Evolutionary conservation across 495 filamentous ascomycete species (phyloP).

Genomic region (Penicillium parvum): DNA sequence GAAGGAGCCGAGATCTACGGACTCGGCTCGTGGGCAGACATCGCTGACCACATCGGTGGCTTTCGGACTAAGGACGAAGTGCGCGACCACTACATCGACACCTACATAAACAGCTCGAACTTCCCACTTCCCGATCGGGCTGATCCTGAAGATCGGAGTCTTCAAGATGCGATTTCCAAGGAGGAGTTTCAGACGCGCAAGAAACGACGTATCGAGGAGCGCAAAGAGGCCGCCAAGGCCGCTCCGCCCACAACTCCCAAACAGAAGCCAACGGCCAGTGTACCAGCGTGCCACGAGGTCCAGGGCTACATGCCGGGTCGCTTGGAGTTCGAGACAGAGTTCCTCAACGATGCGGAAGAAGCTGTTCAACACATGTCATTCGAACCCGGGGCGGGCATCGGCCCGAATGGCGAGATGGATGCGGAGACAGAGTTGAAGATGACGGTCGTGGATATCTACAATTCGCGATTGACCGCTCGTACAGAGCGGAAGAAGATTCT

Average conservation of each 20-base stretch:
- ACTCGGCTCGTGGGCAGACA: constrained; percentile 94
- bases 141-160: constrained; percentile 71
- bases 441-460: constrained; percentile 98
- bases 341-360: constrained; percentile 96
- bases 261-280: constrained; percentile 90
- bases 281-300: constrained; percentile 94
- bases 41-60: constrained; percentile 96
- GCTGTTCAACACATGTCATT: constrained; percentile 98
- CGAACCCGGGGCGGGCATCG: constrained; percentile 89
- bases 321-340: constrained; percentile 96
- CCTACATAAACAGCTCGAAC: constrained; percentile 73
- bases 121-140: constrained; percentile 85
- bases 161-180: constrained; percentile 73
- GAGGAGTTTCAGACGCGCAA: constrained; percentile 93
- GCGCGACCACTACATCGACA: constrained; percentile 82
- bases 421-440: constrained; percentile 96
- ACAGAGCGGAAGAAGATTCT: constrained; percentile 96
- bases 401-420: constrained; percentile 79
- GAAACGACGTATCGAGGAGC: constrained; percentile 89
- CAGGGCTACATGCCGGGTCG: constrained; percentile 98
- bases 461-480: constrained; percentile 80
- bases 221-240: constrained; percentile 82
- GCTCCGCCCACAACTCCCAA: constrained; percentile 82
- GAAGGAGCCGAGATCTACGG: constrained; percentile 98
- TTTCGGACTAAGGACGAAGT: constrained; percentile 94